phyloP scores from a whole-genome alignment of 2,329 filamentous ascomycete genomes.

The Dendrostoma leiphaemia region DNA sequence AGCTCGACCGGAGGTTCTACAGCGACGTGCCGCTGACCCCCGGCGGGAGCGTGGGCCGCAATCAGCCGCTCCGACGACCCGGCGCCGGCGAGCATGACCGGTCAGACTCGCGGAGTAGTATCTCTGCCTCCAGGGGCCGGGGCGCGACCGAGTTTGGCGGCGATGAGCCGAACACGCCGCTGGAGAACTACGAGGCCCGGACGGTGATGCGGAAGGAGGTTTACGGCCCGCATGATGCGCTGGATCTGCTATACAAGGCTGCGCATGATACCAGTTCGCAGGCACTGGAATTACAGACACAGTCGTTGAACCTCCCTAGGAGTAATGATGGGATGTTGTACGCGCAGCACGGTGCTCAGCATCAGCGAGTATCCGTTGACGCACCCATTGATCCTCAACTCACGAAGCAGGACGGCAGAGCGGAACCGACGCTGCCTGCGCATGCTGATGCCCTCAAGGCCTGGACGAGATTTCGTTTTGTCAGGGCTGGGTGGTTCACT shows the following conservation, averaged over 20 bases:
- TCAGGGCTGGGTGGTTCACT: conserved; percentile 96
- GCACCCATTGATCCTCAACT: conserved; percentile 45
- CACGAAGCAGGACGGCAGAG: conserved; percentile 40
- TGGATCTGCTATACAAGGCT: conserved; percentile 88
- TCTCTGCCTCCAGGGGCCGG: conserved; percentile 27
- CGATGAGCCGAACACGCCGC: conserved; percentile 58
- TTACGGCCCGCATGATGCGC: conserved; percentile 87
- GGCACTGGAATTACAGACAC: conserved; percentile 1
- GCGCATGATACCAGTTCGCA: conserved; percentile 31
- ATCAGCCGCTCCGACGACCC: conserved; percentile 65
- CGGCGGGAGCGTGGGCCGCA: conserved; percentile 63
- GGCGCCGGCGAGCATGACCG: conserved; percentile 31
- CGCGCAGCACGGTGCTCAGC: conserved; percentile 20
- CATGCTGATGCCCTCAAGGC: conserved; percentile 73
- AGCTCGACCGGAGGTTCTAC: conserved; percentile 44
- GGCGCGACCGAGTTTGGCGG: conserved; percentile 32
- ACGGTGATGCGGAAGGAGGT: conserved; percentile 69
- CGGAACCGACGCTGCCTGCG: conserved; percentile 44
- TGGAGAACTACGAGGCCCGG: conserved; percentile 65
- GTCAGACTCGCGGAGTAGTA: conserved; percentile 33
- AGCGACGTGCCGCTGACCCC: conserved; percentile 61
- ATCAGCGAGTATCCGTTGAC: conserved; percentile 20
- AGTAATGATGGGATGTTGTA: conserved; percentile 12
- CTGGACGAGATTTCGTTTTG: conserved; percentile 92
- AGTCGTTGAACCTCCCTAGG: conserved; percentile 1